Base-by-base conservation (phyloP, 345 rosid species). In the Eucalyptus microcorys region DNA sequence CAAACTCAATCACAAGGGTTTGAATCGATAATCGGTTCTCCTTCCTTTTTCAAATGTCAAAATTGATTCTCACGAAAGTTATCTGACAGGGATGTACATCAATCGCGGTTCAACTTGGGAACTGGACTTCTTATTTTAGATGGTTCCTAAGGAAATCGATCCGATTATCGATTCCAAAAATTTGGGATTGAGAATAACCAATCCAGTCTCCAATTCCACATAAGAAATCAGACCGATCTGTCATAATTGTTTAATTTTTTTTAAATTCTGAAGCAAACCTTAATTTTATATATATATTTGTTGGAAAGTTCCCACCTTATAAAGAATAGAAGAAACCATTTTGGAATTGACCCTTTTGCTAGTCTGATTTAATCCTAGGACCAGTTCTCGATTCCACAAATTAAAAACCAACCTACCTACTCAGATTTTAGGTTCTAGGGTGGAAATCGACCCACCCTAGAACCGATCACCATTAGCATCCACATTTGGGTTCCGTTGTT, bases 221-320 rank as follows among this genome's bases (percentile, higher is more conserved):
- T 53, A 53, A 21, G 59, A 9, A 55, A 55, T 22, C 0, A 22
- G 1, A 55, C 5, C 12, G 4, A 22, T 55, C 0, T 1, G 2
- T 1, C 12, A 55, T 9, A 6, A 55, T 24, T 55, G 1, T 26
- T 55, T 24, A 9, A 2, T 55, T 55, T 55, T 9, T 53, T 9
- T 24, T 1, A 4, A 4, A 55, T 55, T 24, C 30, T 26, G 2
- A 24, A 55, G 61, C 30, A 24, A 55, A 55, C 30, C 30, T 22
- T 24, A 10, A 55, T 55, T 10, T 22, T 0, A 8, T 21, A 1
- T 49, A 22, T 55, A 24, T 4, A 9, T 22, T 9, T 55, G 61
- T 1, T 55, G 3, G 30, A 26, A 55, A 55, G 13, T 14, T 24
- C 30, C 61, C 14, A 55, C 59, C 59, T 55, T 22, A 55, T 22